phyloP scores from a whole-genome alignment of 306 rosid species.

The Sesbania bispinosa region DNA sequence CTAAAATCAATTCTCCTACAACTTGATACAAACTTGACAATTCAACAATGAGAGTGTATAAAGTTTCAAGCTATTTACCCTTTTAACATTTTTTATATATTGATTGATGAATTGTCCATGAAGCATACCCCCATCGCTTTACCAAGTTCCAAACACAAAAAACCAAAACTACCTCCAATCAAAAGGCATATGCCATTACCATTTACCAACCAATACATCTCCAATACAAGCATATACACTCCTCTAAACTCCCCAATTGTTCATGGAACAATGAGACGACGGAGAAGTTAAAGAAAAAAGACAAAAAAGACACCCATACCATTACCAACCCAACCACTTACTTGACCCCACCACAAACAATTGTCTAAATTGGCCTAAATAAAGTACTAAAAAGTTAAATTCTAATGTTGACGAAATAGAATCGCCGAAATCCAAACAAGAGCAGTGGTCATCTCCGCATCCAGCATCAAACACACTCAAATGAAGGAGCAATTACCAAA shows the following conservation, averaged over 20 bases:
- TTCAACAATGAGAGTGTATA: too few relatives aligned
- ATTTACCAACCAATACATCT: neutral
- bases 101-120: too few relatives aligned
- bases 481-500: neutral
- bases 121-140: too few relatives aligned
- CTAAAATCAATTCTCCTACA: too few relatives aligned
- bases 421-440: neutral
- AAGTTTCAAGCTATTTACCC: too few relatives aligned
- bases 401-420: neutral
- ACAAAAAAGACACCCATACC: neutral
- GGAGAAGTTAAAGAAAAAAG: conserved; percentile 13
- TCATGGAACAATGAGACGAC: neutral
- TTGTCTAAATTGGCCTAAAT: neutral
- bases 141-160: too few relatives aligned
- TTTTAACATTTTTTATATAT: too few relatives aligned
- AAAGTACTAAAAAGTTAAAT: neutral
- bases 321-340: too few relatives aligned
- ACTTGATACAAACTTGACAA: too few relatives aligned
- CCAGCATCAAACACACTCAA: neutral
- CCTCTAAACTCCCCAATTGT: neutral
- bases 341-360: neutral
- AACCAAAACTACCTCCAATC: neutral
- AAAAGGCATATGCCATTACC: neutral
- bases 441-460: neutral
- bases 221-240: neutral